A percentile compares a stretch with the other conserved stretches of the same genome.
phyloP scores from a whole-genome alignment of 2,329 filamentous ascomycete species.

The Curvularia sp. region DNA sequence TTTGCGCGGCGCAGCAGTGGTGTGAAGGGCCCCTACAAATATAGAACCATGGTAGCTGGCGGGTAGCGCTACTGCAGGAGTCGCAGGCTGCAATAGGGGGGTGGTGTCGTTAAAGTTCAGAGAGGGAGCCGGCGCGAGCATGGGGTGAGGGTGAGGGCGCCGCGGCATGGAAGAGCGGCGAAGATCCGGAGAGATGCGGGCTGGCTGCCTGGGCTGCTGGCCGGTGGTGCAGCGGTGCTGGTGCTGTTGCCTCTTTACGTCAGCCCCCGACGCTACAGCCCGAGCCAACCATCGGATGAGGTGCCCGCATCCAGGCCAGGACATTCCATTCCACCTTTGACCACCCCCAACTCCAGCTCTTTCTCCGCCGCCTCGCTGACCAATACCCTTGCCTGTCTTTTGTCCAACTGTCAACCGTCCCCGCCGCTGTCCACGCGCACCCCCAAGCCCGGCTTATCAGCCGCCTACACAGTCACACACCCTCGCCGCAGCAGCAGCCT shows the following conservation, averaged over 20 bases:
- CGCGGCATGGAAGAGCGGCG: conserved; percentile 4
- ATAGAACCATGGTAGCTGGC: not conserved
- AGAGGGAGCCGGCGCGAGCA: conserved; percentile 1
- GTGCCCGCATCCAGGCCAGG: conserved; percentile 15
- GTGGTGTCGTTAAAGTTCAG: not conserved
- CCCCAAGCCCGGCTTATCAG: conserved; percentile 10
- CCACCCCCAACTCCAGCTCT: conserved; percentile 7
- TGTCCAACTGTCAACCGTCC: conserved; percentile 8
- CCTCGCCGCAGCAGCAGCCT: conserved; percentile 36
- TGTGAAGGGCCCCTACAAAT: not conserved
- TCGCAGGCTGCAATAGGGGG: not conserved
- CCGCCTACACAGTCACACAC: conserved; percentile 18
- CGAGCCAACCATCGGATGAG: conserved; percentile 9
- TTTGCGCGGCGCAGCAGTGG: not conserved
- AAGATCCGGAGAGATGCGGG: conserved; percentile 6
- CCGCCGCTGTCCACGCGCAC: conserved; percentile 12
- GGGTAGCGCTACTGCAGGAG: conserved; percentile 6
- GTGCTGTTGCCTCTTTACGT: conserved; percentile 11
- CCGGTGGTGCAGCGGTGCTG: not conserved
- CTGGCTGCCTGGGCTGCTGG: not conserved
- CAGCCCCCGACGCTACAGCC: conserved; percentile 9
- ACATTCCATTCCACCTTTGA: conserved; percentile 4
- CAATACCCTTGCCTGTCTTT: conserved; percentile 13
- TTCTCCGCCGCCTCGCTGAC: conserved; percentile 9
- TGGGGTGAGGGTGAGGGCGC: not conserved